A percentile compares a stretch with the other conserved stretches of the same genome.
These are phyloP conservation scores for Trichosporon asahii DNA, from an alignment of 1,284 basidiomycete genomes.

Conservation along the genomic window DNA sequence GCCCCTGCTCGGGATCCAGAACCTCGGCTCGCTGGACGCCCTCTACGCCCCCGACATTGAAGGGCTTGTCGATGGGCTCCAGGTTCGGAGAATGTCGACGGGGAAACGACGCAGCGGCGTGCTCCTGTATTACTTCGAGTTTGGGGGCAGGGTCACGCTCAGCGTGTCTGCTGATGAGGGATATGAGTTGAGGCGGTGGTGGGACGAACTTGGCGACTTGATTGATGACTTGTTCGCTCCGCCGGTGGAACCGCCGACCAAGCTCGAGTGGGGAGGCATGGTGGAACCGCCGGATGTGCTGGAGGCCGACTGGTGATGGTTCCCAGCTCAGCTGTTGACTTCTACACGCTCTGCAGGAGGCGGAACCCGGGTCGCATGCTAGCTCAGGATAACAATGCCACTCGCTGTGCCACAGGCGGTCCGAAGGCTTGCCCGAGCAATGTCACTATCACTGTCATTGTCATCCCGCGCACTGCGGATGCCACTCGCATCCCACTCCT, in stretches of 20 bases:
- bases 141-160: neutral
- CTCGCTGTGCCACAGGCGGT: neutral
- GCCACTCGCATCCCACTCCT: neutral
- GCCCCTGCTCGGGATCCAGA: neutral
- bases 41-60: constrained; percentile 2
- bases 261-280: neutral
- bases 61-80: neutral
- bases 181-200: neutral
- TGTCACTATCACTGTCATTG: neutral
- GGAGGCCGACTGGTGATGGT: too few relatives aligned
- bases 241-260: neutral
- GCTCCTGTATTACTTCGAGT: constrained; percentile 2
- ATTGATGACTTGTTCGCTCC: neutral
- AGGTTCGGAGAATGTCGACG: neutral
- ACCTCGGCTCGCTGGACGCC: neutral
- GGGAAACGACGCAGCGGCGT: neutral
- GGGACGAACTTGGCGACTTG: neutral
- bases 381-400: neutral
- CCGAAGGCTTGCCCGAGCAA: neutral
- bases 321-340: too few relatives aligned
- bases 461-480: too few relatives aligned
- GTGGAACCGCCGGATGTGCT: too few relatives aligned
- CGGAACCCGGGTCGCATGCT: too few relatives aligned
- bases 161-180: neutral
- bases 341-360: too few relatives aligned